Conservation (phyloP, 2,329 filamentous ascomycete species). For the Calonectria multiphialidica region DNA sequence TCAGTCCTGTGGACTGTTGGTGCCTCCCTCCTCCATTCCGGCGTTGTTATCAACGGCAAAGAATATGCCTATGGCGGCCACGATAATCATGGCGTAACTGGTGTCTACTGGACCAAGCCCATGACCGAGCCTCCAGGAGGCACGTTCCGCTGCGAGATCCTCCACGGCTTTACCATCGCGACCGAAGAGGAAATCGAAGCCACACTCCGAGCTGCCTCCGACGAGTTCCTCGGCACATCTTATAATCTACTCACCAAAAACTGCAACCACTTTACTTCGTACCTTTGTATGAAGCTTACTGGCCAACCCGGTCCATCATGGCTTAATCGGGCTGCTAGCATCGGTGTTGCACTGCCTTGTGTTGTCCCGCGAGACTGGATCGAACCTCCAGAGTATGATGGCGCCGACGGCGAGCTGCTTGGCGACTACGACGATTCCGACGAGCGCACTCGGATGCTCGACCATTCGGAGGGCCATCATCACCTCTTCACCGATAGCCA, state of each 20-base stretch:
- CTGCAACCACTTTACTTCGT: slow-evolving; percentile 89
- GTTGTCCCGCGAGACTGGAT: slow-evolving; percentile 88
- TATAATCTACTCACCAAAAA: slow-evolving; percentile 89
- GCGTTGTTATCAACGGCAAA: slow-evolving; percentile 81
- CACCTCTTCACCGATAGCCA: slow-evolving; percentile 47
- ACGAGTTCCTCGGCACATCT: slow-evolving; percentile 78
- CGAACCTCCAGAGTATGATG: slow-evolving; percentile 81
- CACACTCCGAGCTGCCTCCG: slow-evolving; percentile 76
- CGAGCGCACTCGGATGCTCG: slow-evolving; percentile 72
- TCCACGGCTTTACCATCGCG: slow-evolving; percentile 83
- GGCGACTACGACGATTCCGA: slow-evolving; percentile 64
- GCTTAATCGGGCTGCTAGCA: slow-evolving; percentile 87
- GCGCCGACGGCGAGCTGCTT: slow-evolving; percentile 77
- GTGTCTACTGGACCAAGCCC: slow-evolving; percentile 87
- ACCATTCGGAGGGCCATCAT: slow-evolving; percentile 48
- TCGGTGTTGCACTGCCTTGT: slow-evolving; percentile 84
- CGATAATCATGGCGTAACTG: slow-evolving; percentile 76
- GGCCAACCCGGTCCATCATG: slow-evolving; percentile 77
- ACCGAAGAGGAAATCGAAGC: slow-evolving; percentile 76
- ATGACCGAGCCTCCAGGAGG: slow-evolving; percentile 80
- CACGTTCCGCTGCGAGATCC: slow-evolving; percentile 79
- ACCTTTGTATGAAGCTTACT: slow-evolving; percentile 80
- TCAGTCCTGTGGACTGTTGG: slow-evolving; percentile 83
- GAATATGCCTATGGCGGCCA: slow-evolving; percentile 92
- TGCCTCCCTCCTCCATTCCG: slow-evolving; percentile 83